Evolutionary conservation across 2,329 filamentous ascomycete genomes (phyloP), one percentile per base, ranked within the genome.

Genomic region (Hypoxylon sp.): DNA sequence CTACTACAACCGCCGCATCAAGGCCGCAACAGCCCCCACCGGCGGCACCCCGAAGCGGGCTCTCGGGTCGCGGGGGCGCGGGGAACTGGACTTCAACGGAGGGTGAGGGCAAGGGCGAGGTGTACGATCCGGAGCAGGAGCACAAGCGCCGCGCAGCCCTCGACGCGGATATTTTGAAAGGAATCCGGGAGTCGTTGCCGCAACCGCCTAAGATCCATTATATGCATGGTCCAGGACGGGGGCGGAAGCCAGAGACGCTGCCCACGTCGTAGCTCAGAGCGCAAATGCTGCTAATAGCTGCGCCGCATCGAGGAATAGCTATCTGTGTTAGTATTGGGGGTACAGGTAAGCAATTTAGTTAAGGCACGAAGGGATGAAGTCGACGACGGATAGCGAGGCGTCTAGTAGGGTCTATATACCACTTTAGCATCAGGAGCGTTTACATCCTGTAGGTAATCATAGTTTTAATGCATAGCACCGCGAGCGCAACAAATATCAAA

Each of bases 41-140:
- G 59, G 30, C 14, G 72, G 73, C 63, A 49, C 67, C 17, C 13
- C 42, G 54, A 22, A 42, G 25, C 11, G 64, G 74, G 8, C 69
- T 78, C 51, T 78, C 78, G 5, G 88, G 88, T 0, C 83, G 88
- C 4, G 88, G 88, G 25, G 88, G 88, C n/a, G 86, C 86, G 0
- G 88, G 87, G 1, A 89, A 89, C 76, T 89, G 84, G 80, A 75
- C 61, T 11, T 60, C 65, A 22, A 77, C 74, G 11, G 76, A 75
- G 57, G 61, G 48, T 56, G 61, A 49, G 40, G 22, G 7, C 40
- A 44, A 44, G 46, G 72, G 37, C 58, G 70, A 68, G 66, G 54
- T 79, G 8, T 68, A 73, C 50, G 72, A 73, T 49, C 57, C 64
- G 14, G 76, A 76, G 65, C 71, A 77, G 66, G 74, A 76, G 54